These are phyloP conservation scores for Chaetomium olivaceum DNA, from an alignment of 2,329 filamentous ascomycete species.

Conservation along the genomic window DNA sequence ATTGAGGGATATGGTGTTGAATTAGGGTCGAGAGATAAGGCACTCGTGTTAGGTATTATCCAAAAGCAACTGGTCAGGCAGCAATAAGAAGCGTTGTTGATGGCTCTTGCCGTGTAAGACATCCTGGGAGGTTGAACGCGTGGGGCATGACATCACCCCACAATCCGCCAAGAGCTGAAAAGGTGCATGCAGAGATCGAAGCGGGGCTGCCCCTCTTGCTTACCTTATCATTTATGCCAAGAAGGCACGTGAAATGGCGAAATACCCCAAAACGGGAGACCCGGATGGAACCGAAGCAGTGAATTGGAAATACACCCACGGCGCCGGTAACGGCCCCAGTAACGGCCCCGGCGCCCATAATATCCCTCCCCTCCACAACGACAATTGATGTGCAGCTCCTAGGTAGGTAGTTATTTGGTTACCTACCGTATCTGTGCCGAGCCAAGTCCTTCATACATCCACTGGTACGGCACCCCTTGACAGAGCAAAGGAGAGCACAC, in stretches of 20 bases:
- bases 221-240: constrained; percentile 12
- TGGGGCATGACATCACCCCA: constrained; percentile 27
- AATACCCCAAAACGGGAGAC: constrained; percentile 20
- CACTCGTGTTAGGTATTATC: not conserved
- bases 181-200: not conserved
- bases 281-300: not conserved
- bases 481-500: not conserved
- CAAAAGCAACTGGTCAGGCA: not conserved
- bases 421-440: not conserved
- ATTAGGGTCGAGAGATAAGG: not conserved
- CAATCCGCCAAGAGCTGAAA: constrained; percentile 6
- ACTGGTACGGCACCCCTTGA: not conserved
- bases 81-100: not conserved
- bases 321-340: constrained; percentile 20
- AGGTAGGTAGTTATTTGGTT: not conserved
- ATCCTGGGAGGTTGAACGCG: not conserved
- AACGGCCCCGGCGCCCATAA: constrained; percentile 11
- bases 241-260: constrained; percentile 35
- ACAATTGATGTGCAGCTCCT: not conserved
- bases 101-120: not conserved
- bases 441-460: not conserved
- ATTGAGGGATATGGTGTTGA: not conserved
- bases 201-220: not conserved
- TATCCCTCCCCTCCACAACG: not conserved
- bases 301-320: constrained; percentile 3